Conservation (phyloP, 169 alveolate genomes). For the Plasmodium adleri region DNA sequence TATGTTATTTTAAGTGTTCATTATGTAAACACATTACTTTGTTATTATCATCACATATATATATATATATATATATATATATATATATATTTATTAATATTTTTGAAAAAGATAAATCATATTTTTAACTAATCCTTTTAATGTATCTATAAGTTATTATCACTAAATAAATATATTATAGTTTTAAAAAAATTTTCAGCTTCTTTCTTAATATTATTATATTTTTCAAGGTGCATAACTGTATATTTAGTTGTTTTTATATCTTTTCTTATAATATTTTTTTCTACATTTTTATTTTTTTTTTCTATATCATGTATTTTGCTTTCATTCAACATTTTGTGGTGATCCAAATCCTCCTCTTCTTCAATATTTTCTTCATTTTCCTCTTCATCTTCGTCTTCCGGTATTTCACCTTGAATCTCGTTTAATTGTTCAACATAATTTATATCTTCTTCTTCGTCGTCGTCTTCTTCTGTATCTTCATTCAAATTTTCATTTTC, state of each 20-base stretch:
- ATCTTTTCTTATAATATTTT: not conserved
- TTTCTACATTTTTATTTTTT: not conserved
- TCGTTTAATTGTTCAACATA: not conserved
- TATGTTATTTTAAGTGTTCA: no score
- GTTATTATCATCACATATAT: no score
- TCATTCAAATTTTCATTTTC: not conserved
- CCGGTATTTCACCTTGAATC: not conserved
- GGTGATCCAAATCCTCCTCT: not conserved
- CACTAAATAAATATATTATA: no score
- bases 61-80: no score
- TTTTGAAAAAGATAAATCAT: no score
- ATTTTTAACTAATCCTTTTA: no score
- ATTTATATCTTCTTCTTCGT: not conserved
- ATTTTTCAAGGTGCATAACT: not conserved
- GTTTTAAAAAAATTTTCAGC: not conserved
- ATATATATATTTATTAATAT: no score
- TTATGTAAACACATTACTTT: no score
- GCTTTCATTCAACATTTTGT: not conserved
- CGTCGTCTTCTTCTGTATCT: not conserved
- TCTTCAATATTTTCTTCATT: not conserved
- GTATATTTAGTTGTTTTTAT: not conserved
- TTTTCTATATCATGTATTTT: not conserved
- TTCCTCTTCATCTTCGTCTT: not conserved
- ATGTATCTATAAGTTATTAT: no score
- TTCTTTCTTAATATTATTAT: constrained; percentile 1